Conservation (phyloP, 2,329 filamentous ascomycete species). For the Westerdykella sp. region DNA sequence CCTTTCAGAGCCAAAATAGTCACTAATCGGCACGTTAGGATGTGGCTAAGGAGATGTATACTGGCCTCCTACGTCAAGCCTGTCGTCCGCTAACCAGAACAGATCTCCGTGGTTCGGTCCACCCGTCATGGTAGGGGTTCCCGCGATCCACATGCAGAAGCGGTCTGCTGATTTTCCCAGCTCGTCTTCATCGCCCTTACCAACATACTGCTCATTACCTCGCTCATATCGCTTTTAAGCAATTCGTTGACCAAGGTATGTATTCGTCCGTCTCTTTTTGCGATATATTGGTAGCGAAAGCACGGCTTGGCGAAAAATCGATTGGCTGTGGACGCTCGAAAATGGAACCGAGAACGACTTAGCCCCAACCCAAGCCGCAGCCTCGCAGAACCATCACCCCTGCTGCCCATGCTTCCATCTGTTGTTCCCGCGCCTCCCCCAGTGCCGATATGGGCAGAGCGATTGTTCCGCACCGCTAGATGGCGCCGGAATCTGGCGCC, state of each 20-base stretch:
- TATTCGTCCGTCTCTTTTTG: not conserved
- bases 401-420: no score
- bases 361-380: slow-evolving; percentile 15
- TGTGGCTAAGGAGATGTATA: slow-evolving; percentile 42
- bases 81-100: slow-evolving; percentile 11
- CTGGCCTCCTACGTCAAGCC: not conserved
- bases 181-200: slow-evolving; percentile 71
- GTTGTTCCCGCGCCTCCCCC: no score
- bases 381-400: slow-evolving; percentile 3
- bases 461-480: not conserved
- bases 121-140: slow-evolving; percentile 44
- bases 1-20: slow-evolving; percentile 2
- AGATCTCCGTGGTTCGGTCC: slow-evolving; percentile 48
- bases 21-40: slow-evolving; percentile 32
- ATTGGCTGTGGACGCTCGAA: slow-evolving; percentile 14
- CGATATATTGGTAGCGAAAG: not conserved
- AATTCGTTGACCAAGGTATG: slow-evolving; percentile 62
- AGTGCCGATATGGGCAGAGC: not conserved
- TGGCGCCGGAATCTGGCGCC: not conserved
- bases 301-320: slow-evolving; percentile 6
- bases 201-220: slow-evolving; percentile 72
- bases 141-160: slow-evolving; percentile 6
- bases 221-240: slow-evolving; percentile 69
- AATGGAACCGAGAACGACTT: slow-evolving; percentile 12
- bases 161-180: slow-evolving; percentile 32